Evolutionary conservation across 768 basidiomycete species (phyloP), one percentile per base, ranked within the genome.

Genomic region (Boletus tylopilopsis): DNA sequence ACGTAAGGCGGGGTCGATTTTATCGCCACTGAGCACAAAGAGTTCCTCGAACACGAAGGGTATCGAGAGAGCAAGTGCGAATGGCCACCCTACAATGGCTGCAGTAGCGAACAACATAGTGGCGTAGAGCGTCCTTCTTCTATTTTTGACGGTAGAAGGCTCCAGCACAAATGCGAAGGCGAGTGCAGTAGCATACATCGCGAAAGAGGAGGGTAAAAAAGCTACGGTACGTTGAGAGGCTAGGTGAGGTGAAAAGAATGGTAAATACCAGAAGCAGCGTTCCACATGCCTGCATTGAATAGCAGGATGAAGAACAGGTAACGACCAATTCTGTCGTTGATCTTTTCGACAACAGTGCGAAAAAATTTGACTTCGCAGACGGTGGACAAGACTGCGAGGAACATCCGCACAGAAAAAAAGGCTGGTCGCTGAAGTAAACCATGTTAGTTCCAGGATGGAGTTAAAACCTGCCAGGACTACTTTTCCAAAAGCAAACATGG

Each of bases 1-100:
- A 34, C 67, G 73, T 23, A 66, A 64, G 39, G 75, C 68, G 4
- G 77, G 61, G 25, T 78, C 64, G 23, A 87, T 81, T 33, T 68
- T 67, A 59, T 96, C 94, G 8, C 75, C 78, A 33, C 87, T 84
- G 46, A 74, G 80, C 21, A 94, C 65, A 61, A 93, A 88, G 19
- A 97, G 72, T 64, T 98, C 92, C 65, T 98, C 96, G 39, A 90
- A 67, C 12, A 94, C 81, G 58, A 95, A 94, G 2, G 96, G 96
- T 13, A 96, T 70, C 0, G 90, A 82, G 7, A 97, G 75, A 1
- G 90, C 84, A 16, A 93, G 76, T n/a, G 90, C 76, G 66, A 99
- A 99, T 6, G 96, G 96, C 96, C 96, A 99, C 6, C 95, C 96
- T 29, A 97, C 79, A 42, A 98, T 80, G 2, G 84, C 90, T 6